A percentile compares a stretch with the other conserved stretches of the same genome.
Evolutionary conservation across 495 filamentous ascomycete species (phyloP).

Genomic region (Penicillium chermesinum): DNA sequence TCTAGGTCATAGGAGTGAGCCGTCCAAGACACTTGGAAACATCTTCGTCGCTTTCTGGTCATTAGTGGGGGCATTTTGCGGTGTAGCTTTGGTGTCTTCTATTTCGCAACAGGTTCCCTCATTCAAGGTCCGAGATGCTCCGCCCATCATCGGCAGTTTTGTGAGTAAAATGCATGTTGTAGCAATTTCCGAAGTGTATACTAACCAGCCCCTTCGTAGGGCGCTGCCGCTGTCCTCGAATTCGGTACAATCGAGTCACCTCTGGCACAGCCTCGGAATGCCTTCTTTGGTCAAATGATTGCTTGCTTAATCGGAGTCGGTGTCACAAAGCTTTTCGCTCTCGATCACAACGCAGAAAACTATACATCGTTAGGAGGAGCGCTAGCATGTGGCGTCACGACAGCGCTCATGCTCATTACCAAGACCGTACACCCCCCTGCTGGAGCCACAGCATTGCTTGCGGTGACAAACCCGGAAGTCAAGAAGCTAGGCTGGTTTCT

Average conservation of each 20-base stretch:
- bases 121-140: slow-evolving; percentile 33
- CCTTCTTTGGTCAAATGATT: slow-evolving; percentile 66
- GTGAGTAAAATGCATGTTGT: slow-evolving; percentile 25
- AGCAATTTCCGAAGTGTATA: background rate
- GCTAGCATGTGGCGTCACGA: slow-evolving; percentile 63
- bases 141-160: slow-evolving; percentile 39
- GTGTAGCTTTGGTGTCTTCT: slow-evolving; percentile 37
- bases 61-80: slow-evolving; percentile 40
- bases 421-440: slow-evolving; percentile 83
- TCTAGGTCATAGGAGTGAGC: slow-evolving; percentile 33
- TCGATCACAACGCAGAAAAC: slow-evolving; percentile 39
- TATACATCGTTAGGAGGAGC: slow-evolving; percentile 65
- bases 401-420: slow-evolving; percentile 68
- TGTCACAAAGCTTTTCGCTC: slow-evolving; percentile 67
- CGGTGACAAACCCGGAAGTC: slow-evolving; percentile 55
- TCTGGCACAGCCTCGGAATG: slow-evolving; percentile 76
- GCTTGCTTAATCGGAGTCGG: slow-evolving; percentile 60
- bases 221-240: slow-evolving; percentile 71
- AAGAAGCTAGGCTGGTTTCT: slow-evolving; percentile 65
- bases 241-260: slow-evolving; percentile 75
- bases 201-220: slow-evolving; percentile 36
- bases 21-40: slow-evolving; percentile 31
- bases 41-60: slow-evolving; percentile 39
- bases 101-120: slow-evolving; percentile 36
- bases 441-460: slow-evolving; percentile 79